Percentiles rank a stretch among this genome's conserved stretches.
Conservation (phyloP, 495 filamentous ascomycete genomes). For the Penicillium alfredii region DNA sequence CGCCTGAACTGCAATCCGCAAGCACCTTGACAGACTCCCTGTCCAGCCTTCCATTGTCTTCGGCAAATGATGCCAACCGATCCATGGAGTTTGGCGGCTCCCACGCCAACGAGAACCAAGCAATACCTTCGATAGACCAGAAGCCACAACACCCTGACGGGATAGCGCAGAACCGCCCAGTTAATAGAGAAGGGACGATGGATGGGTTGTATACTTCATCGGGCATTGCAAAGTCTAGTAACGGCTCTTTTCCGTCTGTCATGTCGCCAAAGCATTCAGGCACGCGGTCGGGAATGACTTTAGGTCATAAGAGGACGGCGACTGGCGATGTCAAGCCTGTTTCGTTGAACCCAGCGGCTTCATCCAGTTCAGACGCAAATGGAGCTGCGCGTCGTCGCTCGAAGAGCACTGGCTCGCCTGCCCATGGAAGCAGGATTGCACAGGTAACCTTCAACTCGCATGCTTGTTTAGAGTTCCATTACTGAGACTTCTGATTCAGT, state of each 20-base stretch:
- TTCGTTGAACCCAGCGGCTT: constrained; percentile 32
- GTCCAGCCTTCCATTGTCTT: constrained; percentile 13
- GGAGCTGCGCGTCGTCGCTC: constrained; percentile 46
- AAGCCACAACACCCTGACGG: constrained; percentile 4
- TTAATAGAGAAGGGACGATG: constrained; percentile 8
- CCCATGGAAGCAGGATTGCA: constrained; percentile 60
- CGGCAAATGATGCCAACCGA: constrained; percentile 9
- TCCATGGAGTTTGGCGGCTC: constrained; percentile 9
- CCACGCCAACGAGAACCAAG: constrained; percentile 4
- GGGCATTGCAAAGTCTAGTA: constrained; percentile 7
- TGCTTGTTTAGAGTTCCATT: constrained; percentile 4
- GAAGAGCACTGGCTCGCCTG: constrained; percentile 59
- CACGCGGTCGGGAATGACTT: constrained; percentile 9
- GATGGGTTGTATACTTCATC: constrained; percentile 7
- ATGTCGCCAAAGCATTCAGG: constrained; percentile 6
- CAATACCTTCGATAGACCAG: constrained; percentile 7
- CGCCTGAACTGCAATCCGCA: constrained; percentile 17
- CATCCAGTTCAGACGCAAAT: constrained; percentile 24
- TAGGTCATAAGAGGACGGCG: constrained; percentile 56
- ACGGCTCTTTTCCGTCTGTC: constrained; percentile 9
- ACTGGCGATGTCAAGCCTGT: constrained; percentile 55
- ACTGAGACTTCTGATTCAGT: constrained; percentile 38
- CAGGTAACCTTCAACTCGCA: constrained; percentile 51
- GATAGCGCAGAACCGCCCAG: constrained; percentile 1
- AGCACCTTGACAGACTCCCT: constrained; percentile 16